These are phyloP conservation scores for Giardia muris DNA, from an alignment of 208 protist genomes.

Conservation along the genomic window DNA sequence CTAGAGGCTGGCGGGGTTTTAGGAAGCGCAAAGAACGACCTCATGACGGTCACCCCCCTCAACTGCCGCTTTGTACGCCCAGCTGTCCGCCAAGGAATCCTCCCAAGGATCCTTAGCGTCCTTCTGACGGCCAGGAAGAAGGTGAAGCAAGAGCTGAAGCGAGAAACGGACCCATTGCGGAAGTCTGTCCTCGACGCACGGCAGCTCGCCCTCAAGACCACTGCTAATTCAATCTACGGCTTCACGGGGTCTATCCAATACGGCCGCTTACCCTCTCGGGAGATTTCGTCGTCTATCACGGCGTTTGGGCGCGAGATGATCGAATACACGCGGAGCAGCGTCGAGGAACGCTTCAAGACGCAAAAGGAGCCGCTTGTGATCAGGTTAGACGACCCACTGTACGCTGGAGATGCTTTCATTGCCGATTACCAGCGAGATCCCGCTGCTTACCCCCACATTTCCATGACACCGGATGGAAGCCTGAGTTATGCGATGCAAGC, in stretches of 20 bases:
- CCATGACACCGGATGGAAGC: neutral
- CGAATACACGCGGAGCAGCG: neutral
- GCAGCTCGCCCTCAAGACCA: conserved; percentile 81
- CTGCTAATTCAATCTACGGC: conserved; percentile 96
- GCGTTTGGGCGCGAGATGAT: conserved; percentile 65
- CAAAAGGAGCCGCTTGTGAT: neutral
- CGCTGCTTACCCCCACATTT: neutral
- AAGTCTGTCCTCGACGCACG: conserved; percentile 73
- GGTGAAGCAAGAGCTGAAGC: conserved; percentile 43
- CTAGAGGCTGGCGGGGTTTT: neutral
- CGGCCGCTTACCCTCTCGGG: conserved; percentile 89
- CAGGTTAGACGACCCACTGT: neutral
- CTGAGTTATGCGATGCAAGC: neutral
- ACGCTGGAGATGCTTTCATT: neutral
- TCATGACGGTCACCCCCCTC: neutral
- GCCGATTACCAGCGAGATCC: neutral
- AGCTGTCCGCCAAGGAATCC: conserved; percentile 9
- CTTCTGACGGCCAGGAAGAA: conserved; percentile 38
- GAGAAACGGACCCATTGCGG: conserved; percentile 55
- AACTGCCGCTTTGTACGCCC: conserved; percentile 16
- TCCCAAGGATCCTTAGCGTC: conserved; percentile 42
- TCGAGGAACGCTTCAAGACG: neutral
- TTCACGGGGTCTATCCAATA: conserved; percentile 81
- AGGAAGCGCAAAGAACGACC: neutral
- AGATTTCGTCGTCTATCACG: conserved; percentile 70